A percentile compares a stretch with the other conserved stretches of the same genome.
phyloP scores from a whole-genome alignment of 2,329 filamentous ascomycete species.

The Coniochaeta sp. region DNA sequence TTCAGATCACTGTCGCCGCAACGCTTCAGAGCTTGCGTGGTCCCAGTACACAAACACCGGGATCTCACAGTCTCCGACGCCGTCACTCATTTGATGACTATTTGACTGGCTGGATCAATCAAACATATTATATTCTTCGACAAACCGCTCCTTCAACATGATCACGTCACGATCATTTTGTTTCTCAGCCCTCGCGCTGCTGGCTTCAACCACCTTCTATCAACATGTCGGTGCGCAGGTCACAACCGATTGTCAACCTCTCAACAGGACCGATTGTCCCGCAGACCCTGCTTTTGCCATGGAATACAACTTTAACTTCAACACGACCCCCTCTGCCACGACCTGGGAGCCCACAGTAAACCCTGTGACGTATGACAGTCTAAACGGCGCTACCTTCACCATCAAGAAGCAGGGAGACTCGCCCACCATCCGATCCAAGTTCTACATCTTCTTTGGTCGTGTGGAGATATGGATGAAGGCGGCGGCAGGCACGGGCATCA shows the following conservation, averaged over 20 bases:
- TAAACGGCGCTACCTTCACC: constrained; percentile 63
- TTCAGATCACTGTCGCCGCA: background rate
- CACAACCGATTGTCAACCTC: constrained; percentile 68
- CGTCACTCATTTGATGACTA: background rate
- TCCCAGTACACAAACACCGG: background rate
- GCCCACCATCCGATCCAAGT: constrained; percentile 69
- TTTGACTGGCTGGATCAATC: constrained; percentile 1
- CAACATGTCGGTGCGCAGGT: constrained; percentile 60
- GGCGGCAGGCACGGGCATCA: constrained; percentile 64
- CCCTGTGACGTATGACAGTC: constrained; percentile 49
- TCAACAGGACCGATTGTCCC: constrained; percentile 59
- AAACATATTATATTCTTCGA: background rate
- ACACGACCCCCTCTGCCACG: constrained; percentile 46
- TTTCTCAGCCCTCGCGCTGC: constrained; percentile 27
- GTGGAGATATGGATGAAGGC: constrained; percentile 74
- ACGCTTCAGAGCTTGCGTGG: too few relatives aligned
- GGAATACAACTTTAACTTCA: constrained; percentile 56
- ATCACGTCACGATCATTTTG: constrained; percentile 17
- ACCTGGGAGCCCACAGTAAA: constrained; percentile 66
- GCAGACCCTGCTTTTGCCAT: constrained; percentile 64
- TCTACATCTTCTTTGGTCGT: constrained; percentile 81
- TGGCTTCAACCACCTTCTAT: constrained; percentile 28
- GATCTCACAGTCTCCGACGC: background rate
- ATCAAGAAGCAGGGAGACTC: constrained; percentile 65
- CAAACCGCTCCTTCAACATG: constrained; percentile 9